Evolutionary conservation across 108 stramenopile genomes (phyloP).

Genomic region (Skeletonema potamos): DNA sequence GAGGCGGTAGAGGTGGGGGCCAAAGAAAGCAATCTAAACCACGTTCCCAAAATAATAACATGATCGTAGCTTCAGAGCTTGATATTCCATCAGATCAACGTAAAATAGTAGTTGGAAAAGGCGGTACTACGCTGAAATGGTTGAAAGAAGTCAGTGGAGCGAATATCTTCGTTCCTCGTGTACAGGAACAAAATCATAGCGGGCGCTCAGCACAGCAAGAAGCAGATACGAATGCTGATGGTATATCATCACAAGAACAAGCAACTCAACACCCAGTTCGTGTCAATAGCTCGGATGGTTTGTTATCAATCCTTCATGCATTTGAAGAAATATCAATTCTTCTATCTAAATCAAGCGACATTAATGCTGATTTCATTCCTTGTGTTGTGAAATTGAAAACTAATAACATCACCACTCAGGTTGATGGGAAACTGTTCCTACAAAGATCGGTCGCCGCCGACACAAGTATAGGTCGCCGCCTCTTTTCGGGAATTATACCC

Average conservation of each 20-base stretch:
- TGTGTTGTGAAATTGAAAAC: conserved; percentile 27
- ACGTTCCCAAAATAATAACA: background rate
- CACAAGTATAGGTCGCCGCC: background rate
- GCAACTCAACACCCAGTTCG: conserved; percentile 25
- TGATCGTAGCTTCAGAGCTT: conserved; percentile 7
- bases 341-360: conserved; percentile 9
- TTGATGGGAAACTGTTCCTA: background rate
- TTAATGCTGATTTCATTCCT: conserved; percentile 2
- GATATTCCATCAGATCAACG: conserved; percentile 19
- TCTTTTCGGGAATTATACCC: background rate
- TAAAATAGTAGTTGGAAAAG: conserved; percentile 17
- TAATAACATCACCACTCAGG: background rate
- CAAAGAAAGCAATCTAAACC: background rate
- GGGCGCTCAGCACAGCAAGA: background rate
- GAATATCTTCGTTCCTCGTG: conserved; percentile 27
- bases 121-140: conserved; percentile 21
- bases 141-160: conserved; percentile 19
- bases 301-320: conserved; percentile 16
- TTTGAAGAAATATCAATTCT: conserved; percentile 27
- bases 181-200: background rate
- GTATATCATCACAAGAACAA: background rate
- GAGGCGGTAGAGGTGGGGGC: conserved; percentile 4
- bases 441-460: background rate
- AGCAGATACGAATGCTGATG: background rate
- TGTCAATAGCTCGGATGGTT: conserved; percentile 17